Conservation (phyloP, 1,284 basidiomycete species). For the Abortiporus biennis region DNA sequence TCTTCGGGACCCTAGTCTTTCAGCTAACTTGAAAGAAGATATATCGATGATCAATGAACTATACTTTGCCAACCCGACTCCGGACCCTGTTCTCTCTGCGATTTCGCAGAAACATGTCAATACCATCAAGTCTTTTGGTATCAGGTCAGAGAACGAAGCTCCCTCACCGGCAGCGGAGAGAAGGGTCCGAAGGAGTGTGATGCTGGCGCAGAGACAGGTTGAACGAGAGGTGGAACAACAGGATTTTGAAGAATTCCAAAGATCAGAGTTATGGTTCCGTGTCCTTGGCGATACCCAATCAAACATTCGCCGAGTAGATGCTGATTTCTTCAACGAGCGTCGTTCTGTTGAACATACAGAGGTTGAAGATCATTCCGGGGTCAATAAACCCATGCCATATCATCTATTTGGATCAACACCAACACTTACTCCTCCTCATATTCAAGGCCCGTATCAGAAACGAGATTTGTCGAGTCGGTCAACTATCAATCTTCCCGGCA, state of each 20-base stretch:
- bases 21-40: constrained; percentile 73
- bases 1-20: constrained; percentile 51
- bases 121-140: constrained; percentile 64
- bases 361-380: background rate
- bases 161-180: constrained; percentile 41
- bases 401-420: background rate
- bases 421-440: constrained; percentile 8
- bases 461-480: constrained; percentile 18
- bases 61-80: constrained; percentile 68
- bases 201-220: constrained; percentile 80
- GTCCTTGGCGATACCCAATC: constrained; percentile 70
- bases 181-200: constrained; percentile 69
- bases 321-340: constrained; percentile 3
- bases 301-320: constrained; percentile 13
- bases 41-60: constrained; percentile 81
- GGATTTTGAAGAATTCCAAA: constrained; percentile 84
- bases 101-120: constrained; percentile 69
- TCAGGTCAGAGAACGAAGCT: constrained; percentile 28
- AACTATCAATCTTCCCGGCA: constrained; percentile 27
- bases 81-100: constrained; percentile 53
- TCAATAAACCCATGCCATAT: background rate
- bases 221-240: constrained; percentile 82
- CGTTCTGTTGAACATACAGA: background rate
- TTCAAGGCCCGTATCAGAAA: constrained; percentile 21
- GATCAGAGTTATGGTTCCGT: constrained; percentile 87